Conservation (phyloP, 2,329 filamentous ascomycete genomes). For the Alternaria metachromatica region DNA sequence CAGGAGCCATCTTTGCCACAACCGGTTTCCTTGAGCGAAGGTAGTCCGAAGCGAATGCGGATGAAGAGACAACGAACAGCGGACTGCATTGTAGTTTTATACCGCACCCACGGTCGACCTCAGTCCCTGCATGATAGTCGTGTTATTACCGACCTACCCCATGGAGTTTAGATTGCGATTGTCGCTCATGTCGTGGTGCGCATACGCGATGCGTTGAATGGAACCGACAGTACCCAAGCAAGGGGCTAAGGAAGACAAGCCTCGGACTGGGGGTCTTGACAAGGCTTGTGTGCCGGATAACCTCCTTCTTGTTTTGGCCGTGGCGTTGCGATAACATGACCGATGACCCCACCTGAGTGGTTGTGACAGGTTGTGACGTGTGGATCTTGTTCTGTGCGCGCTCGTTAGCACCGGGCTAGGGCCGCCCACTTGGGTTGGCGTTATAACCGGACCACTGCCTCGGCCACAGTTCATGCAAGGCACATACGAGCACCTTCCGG, state of each 20-base stretch:
- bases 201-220: neutral
- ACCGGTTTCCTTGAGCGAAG: constrained; percentile 17
- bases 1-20: constrained; percentile 28
- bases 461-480: constrained; percentile 3
- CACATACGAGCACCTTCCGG: constrained; percentile 6
- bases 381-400: neutral
- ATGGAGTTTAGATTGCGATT: constrained; percentile 1
- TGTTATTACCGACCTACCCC: constrained; percentile 1
- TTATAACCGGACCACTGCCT: neutral
- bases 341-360: neutral
- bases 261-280: constrained; percentile 12
- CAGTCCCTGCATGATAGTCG: neutral
- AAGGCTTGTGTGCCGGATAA: constrained; percentile 15
- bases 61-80: neutral
- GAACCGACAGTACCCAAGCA: constrained; percentile 5
- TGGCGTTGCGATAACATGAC: constrained; percentile 14
- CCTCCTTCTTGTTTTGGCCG: constrained; percentile 15
- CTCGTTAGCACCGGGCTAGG: constrained; percentile 1
- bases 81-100: constrained; percentile 4
- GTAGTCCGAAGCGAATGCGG: constrained; percentile 11
- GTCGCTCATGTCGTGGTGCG: neutral
- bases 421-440: constrained; percentile 2
- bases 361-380: constrained; percentile 3
- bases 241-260: constrained; percentile 14
- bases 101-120: neutral